Base-by-base conservation (phyloP, 2,329 filamentous ascomycete genomes). In the Chaetomium globosum region DNA sequence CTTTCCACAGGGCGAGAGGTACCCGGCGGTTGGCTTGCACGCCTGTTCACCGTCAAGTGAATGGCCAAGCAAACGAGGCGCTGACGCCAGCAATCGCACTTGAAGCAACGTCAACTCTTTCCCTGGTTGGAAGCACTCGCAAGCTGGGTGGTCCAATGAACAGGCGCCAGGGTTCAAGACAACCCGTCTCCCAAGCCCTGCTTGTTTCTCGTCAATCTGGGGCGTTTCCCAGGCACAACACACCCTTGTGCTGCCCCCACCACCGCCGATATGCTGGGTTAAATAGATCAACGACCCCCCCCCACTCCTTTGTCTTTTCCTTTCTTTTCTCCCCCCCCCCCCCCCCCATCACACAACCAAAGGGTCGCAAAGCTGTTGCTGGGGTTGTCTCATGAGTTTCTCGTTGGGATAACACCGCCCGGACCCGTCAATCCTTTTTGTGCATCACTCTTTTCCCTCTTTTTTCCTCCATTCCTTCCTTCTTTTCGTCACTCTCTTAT, bases 351-450 rank as follows among this genome's bases (percentile, higher is more conserved):
- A 75, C 82, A 79, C 79, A 80, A 79, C 75, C 78, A 78, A 78
- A 79, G 83, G 84, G 84, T 82, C 83, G 84, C 84, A 86, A 86
- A 86, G 77, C 76, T 78, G 63, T 76, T 75, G 77, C 74, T 79
- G 80, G 81, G 79, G 75, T 69, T 81, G 79, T 82, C 80, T 81
- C 80, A 79, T 75, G 67, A 65, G 53, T 67, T 61, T 63, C 79
- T 82, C 79, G 78, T 77, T 80, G 73, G 75, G 77, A 79, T 79
- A 79, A 78, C 82, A 79, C 80, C 81, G 78, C 83, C 83, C 82
- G 83, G 80, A 80, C 83, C 82, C 72, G 80, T 80, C 80, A 80
- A 80, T 80, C 77, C 69, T 73, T 58, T 73, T 73, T 76, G 73
- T 74, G 74, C 71, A 71, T 71, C 72, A 69, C 74, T 72, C 74